Evolutionary conservation across 441 rosid genomes (phyloP), one percentile per base, ranked within the genome.

Genomic region (Adansonia madagascariensis): DNA sequence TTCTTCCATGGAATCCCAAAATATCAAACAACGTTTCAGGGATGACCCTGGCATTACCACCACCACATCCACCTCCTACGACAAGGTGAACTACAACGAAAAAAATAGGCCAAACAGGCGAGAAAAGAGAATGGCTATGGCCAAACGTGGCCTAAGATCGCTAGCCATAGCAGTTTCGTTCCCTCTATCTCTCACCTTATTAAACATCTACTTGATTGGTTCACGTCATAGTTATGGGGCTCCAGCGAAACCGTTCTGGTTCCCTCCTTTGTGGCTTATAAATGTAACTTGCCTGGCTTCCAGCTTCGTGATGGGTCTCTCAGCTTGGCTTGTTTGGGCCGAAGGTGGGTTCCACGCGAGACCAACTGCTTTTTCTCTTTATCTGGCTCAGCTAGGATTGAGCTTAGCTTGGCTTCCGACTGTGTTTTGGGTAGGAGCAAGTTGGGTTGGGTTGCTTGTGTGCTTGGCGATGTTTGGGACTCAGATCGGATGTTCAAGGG

Each of bases 261-360:
- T 88, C 81, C 94, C 96, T 8, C 89, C 94, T 50, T 43, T 82
- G 22, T 92, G 92, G 97, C 70, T 89, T 59, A 57, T 92, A 10
- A 92, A 92, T 79, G 67, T 78, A 41, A 52, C 85, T 6, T 83
- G 91, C 78, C 1, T 91, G 73, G 82, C 71, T 9, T 87, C 92
- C 11, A 87, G 86, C 71, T 69, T 89, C 85, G 53, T 94, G 79
- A 64, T 64, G 49, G 69, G 69, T 2, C 85, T 92, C 14, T 89
- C 98, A n/a, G 87, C 97, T 20, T 94, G 97, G 98, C 87, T 94
- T 12, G 90, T 94, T 7, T 94, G 97, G 98, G 97, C 91, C 1
- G 95, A 89, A 43, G 95, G 92, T 1, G 94, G 95, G 2, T 92
- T 92, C 79, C 98, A 92, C 83, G 81, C 57, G 71, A 83, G 83